These are phyloP conservation scores for Jatropha multifida DNA, from an alignment of 441 rosid genomes.

Conservation along the genomic window DNA sequence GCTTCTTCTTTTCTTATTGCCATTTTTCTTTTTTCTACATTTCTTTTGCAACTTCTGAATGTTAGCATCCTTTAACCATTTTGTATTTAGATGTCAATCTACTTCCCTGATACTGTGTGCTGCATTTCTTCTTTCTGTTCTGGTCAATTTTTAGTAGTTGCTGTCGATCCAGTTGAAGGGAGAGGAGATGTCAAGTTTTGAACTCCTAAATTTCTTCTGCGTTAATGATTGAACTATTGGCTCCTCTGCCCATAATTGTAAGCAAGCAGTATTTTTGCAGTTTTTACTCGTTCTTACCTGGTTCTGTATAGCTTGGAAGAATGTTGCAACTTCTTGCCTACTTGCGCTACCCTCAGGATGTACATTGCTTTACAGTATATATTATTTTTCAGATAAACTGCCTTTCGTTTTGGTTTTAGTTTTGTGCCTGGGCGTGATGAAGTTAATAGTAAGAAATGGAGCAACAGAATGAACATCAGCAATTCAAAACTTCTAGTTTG, in stretches of 20 bases:
- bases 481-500: no score
- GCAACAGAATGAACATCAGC: no score
- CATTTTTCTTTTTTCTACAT: neutral
- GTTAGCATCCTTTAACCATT: neutral
- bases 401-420: no score
- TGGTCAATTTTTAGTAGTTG: neutral
- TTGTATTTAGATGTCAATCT: neutral
- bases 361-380: no score
- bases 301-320: neutral
- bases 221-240: neutral
- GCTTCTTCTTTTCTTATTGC: neutral
- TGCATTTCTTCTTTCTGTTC: neutral
- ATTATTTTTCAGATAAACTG: no score
- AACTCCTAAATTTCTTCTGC: neutral
- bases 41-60: neutral
- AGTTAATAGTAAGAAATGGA: no score
- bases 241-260: neutral
- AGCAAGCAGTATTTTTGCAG: neutral
- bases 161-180: neutral
- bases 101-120: neutral
- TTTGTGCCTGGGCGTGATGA: no score
- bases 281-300: neutral
- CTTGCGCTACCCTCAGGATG: no score
- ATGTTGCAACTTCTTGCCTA: neutral
- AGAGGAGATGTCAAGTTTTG: neutral